Evolutionary conservation across 2,329 filamentous ascomycete genomes (phyloP), one percentile per base, ranked within the genome.

Genomic region (Podosphaera fusca): DNA sequence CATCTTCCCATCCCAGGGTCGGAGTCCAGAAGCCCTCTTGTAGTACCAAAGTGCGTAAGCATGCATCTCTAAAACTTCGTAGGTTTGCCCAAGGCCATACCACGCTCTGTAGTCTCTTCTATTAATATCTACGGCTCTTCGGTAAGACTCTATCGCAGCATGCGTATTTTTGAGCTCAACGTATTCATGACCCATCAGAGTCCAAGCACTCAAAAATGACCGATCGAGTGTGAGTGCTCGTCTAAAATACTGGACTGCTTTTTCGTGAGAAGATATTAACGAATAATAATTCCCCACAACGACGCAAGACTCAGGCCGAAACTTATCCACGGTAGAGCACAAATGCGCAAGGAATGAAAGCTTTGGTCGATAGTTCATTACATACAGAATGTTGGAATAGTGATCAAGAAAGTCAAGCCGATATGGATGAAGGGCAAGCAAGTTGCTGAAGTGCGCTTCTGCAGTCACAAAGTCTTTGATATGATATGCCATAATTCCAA

Each of bases 151-250:
- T 60, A 98, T 96, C 7, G 92, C 92, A 0, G 92, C 90, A 65
- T 98, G 92, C 0, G 90, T 96, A 67, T 98, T 98, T 67, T 96
- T 98, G 70, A 98, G 81, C 69, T 98, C 92, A 56, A 96, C 88
- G 64, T 95, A 98, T 69, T 98, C 92, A 69, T 98, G 92, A 0
- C 92, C 92, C 90, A 98, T 96, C 0, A 98, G 75, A 0, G 92
- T 98, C 92, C 92, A 98, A 1, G 92, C 92, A 0, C 88, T 94
- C 14, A 95, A 76, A 67, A 92, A 98, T 33, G 82, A 84, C 8
- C 90, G 82, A 67, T 98, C 92, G 0, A 98, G 75, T 0, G 87
- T 94, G 29, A 98, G 72, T 0, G 92, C 92, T 30, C 92, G 83
- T 2, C 92, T 84, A 73, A 98, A 98, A 70, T 96, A 96, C 71